phyloP scores from a whole-genome alignment of 73 alveolate genomes.

The Symbiodinium natans region DNA sequence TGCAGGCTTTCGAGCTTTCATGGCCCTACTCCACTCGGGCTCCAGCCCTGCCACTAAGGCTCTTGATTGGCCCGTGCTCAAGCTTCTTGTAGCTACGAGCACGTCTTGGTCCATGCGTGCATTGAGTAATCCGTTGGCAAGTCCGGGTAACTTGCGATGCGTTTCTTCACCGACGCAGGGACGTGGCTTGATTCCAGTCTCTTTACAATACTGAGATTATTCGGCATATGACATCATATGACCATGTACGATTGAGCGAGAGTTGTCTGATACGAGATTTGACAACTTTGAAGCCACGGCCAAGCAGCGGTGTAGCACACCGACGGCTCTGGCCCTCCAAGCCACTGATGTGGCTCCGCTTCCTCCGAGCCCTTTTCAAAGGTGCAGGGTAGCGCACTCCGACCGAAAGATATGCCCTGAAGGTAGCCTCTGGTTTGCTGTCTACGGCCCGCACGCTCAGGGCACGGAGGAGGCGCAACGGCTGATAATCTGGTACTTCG shows the following conservation, averaged over 20 bases:
- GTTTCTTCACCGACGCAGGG: not conserved
- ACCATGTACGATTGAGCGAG: too few relatives aligned
- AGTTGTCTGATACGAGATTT: too few relatives aligned
- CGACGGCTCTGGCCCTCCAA: constrained; percentile 9
- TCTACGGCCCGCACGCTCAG: not conserved
- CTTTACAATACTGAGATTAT: too few relatives aligned
- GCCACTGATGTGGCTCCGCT: constrained; percentile 18
- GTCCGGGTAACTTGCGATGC: constrained; percentile 28
- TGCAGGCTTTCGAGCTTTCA: not conserved
- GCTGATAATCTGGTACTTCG: not conserved
- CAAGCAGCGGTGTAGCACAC: constrained; percentile 28
- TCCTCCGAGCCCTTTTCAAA: not conserved
- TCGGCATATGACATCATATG: too few relatives aligned
- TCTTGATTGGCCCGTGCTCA: constrained; percentile 54
- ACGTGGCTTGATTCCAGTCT: constrained; percentile 16
- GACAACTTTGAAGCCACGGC: constrained; percentile 20
- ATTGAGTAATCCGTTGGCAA: constrained; percentile 12
- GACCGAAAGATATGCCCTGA: too few relatives aligned
- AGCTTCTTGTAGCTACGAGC: constrained; percentile 34
- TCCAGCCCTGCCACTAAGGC: not conserved
- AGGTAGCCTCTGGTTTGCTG: too few relatives aligned
- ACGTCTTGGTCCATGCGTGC: not conserved
- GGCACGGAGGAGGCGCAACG: not conserved
- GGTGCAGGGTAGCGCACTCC: not conserved
- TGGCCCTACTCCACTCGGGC: not conserved